Conservation (phyloP, 2,329 filamentous ascomycete species). For the Ophiostoma quercus region DNA sequence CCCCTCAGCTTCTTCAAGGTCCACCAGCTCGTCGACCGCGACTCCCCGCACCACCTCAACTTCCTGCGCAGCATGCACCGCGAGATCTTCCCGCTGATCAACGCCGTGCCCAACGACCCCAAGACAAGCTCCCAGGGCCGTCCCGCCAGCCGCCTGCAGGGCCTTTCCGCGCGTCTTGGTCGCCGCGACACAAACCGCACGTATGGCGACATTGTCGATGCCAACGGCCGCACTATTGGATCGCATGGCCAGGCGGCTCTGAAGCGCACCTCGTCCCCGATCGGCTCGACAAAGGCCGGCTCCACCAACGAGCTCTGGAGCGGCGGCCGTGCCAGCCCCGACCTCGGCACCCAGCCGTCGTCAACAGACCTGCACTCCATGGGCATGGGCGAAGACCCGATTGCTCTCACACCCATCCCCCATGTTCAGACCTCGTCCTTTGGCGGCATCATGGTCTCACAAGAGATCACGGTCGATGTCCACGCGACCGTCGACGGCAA, state of each 20-base stretch:
- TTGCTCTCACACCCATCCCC: not conserved
- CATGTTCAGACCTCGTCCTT: slow-evolving; percentile 7
- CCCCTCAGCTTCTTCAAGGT: slow-evolving; percentile 49
- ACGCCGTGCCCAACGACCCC: slow-evolving; percentile 13
- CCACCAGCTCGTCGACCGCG: slow-evolving; percentile 25
- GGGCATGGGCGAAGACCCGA: not conserved
- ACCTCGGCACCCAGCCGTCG: slow-evolving; percentile 11
- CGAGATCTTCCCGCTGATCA: slow-evolving; percentile 23
- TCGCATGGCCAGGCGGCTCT: not conserved
- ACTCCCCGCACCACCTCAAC: slow-evolving; percentile 23
- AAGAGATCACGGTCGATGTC: slow-evolving; percentile 24
- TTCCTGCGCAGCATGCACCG: slow-evolving; percentile 23
- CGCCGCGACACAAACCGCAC: slow-evolving; percentile 11
- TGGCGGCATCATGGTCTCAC: slow-evolving; percentile 26
- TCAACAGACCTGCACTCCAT: slow-evolving; percentile 11
- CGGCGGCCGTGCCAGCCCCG: slow-evolving; percentile 16
- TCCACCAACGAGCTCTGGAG: slow-evolving; percentile 24
- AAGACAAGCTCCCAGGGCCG: not conserved
- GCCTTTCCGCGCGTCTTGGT: slow-evolving; percentile 9
- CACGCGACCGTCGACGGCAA: slow-evolving; percentile 17
- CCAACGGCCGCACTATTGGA: not conserved
- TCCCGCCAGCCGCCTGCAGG: slow-evolving; percentile 12
- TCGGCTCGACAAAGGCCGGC: slow-evolving; percentile 17
- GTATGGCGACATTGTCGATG: not conserved
- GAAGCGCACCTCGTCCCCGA: slow-evolving; percentile 20